Conservation (phyloP, 805 yeast genomes). For the Barnettozyma californica region DNA sequence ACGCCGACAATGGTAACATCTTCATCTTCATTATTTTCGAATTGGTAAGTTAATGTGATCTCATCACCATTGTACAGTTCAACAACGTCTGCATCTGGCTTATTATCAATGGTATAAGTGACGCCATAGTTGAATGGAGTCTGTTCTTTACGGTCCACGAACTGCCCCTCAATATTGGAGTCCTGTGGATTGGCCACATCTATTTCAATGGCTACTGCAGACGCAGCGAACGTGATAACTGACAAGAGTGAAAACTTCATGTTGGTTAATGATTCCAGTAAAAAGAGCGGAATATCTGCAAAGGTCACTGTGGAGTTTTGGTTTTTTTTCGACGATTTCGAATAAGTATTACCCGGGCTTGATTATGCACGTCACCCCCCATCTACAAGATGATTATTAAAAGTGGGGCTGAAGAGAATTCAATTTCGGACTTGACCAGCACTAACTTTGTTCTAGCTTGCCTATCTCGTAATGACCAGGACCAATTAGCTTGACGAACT, state of each 20-base stretch:
- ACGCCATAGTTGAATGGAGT: conserved; percentile 42
- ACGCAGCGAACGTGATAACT: conserved; percentile 11
- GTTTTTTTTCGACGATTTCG: background rate
- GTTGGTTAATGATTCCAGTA: background rate
- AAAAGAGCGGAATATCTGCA: background rate
- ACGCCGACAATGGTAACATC: conserved; percentile 56
- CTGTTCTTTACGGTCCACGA: conserved; percentile 22
- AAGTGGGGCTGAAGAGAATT: background rate
- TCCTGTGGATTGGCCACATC: conserved; percentile 16
- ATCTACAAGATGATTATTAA: background rate
- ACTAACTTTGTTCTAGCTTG: background rate
- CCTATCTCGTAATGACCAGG: conserved; percentile 35
- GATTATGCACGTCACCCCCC: background rate
- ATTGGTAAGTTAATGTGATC: conserved; percentile 44
- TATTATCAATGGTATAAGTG: conserved; percentile 44
- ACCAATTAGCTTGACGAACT: conserved; percentile 28
- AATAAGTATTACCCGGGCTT: background rate
- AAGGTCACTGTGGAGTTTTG: background rate
- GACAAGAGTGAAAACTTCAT: conserved; percentile 20
- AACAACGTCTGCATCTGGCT: conserved; percentile 30
- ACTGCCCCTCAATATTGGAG: conserved; percentile 11
- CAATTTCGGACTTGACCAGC: too few relatives aligned
- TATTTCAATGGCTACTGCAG: conserved; percentile 15
- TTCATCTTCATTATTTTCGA: conserved; percentile 48
- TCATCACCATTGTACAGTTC: conserved; percentile 49